Conservation (phyloP, 805 yeast genomes). For the Nakazawaea wickerhamii region DNA sequence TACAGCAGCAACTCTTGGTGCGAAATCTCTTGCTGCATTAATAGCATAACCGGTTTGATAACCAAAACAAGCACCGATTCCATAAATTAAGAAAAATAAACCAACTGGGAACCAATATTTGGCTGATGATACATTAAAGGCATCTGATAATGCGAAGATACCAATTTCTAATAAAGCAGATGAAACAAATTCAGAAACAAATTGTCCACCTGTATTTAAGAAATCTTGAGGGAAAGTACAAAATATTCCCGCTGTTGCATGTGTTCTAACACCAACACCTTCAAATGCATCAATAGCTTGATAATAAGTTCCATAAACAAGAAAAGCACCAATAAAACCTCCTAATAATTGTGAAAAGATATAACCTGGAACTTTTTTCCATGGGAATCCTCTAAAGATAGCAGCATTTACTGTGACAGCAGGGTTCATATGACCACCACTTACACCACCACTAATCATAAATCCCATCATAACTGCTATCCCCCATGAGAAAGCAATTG, state of each 20-base stretch:
- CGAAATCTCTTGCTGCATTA: slow-evolving; percentile 51
- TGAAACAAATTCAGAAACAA: slow-evolving; percentile 41
- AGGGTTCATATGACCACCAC: slow-evolving; percentile 57
- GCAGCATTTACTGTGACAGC: slow-evolving; percentile 44
- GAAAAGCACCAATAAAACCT: slow-evolving; percentile 39
- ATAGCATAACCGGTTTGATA: slow-evolving; percentile 52
- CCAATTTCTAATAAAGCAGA: slow-evolving; percentile 40
- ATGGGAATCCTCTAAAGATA: slow-evolving; percentile 46
- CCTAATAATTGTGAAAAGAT: slow-evolving; percentile 44
- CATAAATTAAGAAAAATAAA: slow-evolving; percentile 37
- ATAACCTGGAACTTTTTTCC: slow-evolving; percentile 41
- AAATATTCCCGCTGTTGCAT: slow-evolving; percentile 38
- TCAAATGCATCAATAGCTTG: slow-evolving; percentile 33
- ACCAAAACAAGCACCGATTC: slow-evolving; percentile 43
- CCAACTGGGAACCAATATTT: slow-evolving; percentile 42
- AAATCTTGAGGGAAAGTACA: slow-evolving; percentile 39
- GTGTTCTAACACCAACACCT: slow-evolving; percentile 27
- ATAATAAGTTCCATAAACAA: slow-evolving; percentile 40
- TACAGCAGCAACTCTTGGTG: slow-evolving; percentile 45
- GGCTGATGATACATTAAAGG: slow-evolving; percentile 38
- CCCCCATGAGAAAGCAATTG: slow-evolving; percentile 47
- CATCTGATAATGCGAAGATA: slow-evolving; percentile 47
- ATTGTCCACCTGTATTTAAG: slow-evolving; percentile 37
- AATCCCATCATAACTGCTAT: slow-evolving; percentile 49
- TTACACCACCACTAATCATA: slow-evolving; percentile 45